Evolutionary conservation across 164 flowering plant genomes (phyloP).

Genomic region (Macadamia tetraphylla): DNA sequence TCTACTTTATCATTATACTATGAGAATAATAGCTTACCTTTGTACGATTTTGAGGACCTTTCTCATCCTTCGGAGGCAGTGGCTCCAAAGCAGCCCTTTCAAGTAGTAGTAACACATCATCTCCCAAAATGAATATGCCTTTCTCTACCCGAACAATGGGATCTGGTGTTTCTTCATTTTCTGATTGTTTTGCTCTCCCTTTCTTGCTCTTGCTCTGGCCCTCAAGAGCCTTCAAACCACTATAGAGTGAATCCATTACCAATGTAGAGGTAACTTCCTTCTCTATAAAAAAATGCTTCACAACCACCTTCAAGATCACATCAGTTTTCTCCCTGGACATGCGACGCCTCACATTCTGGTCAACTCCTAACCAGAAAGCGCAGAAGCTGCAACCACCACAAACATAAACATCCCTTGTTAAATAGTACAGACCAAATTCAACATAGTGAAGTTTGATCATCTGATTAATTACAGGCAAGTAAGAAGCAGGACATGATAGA

Average conservation of each 20-base stretch:
- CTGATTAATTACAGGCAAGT: neutral
- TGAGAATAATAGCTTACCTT: constrained; percentile 42
- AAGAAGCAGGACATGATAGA: neutral
- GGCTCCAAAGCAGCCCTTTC: constrained; percentile 89
- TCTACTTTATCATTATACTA: too few relatives aligned
- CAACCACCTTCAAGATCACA: constrained; percentile 72
- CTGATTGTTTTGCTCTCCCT: constrained; percentile 38
- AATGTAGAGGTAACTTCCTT: constrained; percentile 96
- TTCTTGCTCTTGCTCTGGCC: constrained; percentile 57
- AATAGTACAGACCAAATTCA: neutral
- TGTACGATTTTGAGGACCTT: constrained; percentile 92
- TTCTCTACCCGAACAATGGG: constrained; percentile 78
- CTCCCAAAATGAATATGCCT: constrained; percentile 79
- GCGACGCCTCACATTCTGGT: constrained; percentile 57
- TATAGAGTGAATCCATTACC: constrained; percentile 96
- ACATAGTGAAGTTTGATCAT: neutral
- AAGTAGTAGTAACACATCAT: constrained; percentile 72
- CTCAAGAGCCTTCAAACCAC: constrained; percentile 93
- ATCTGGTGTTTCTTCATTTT: constrained; percentile 60
- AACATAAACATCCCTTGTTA: neutral
- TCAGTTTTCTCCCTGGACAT: constrained; percentile 86
- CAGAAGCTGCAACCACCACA: constrained; percentile 59
- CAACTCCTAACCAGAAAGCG: constrained; percentile 83
- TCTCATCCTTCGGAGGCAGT: constrained; percentile 93
- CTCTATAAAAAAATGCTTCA: constrained; percentile 86